Evolutionary conservation across 1,284 basidiomycete species (phyloP), one percentile per base, ranked within the genome.

Genomic region (Crocinoboletus sp.): DNA sequence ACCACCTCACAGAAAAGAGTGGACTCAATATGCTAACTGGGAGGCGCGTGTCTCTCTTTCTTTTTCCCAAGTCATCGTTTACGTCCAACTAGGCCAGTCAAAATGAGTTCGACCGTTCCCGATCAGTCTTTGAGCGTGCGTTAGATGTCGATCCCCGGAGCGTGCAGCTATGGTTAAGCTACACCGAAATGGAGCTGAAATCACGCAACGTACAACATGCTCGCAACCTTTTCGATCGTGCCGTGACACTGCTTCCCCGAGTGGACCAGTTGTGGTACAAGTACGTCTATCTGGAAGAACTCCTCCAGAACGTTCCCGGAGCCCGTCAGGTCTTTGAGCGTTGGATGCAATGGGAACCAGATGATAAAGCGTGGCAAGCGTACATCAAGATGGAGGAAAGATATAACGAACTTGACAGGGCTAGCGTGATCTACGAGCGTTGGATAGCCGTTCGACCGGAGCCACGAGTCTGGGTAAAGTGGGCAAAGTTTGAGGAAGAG

Each of bases 261-360:
- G 84, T 99, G 41, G 94, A 99, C 60, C 83, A 92, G 60, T 73
- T 95, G 4, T 97, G 94, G 95, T 97, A 97, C 78, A 97, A 97
- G 69, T 99, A 97, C 53, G 95, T 99, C 43, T 97, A 97, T 69
- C 80, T 99, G 43, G 95, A 99, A 65, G 95, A 99, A 66, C 78
- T 99, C 3, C 78, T 99, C 11, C 89, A 95, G 59, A 99, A 99
- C 61, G 83, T 99, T 28, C 80, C 91, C 1, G 95, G 95, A 23
- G 94, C 94, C 1, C 83, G 95, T 9, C 94, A 98, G 64, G 90
- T 99, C 46, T 99, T 99, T 59, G 96, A 99, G 68, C 79, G 95
- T 37, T 99, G 95, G 95, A 96, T 99, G 93, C 79, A 88, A 53
- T 99, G 96, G 96, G 94, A 99, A 65, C 96, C 96, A 0, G 93